Evolutionary conservation across 768 basidiomycete genomes (phyloP), one percentile per base, ranked within the genome.

Genomic region (Clathrus columnatus): DNA sequence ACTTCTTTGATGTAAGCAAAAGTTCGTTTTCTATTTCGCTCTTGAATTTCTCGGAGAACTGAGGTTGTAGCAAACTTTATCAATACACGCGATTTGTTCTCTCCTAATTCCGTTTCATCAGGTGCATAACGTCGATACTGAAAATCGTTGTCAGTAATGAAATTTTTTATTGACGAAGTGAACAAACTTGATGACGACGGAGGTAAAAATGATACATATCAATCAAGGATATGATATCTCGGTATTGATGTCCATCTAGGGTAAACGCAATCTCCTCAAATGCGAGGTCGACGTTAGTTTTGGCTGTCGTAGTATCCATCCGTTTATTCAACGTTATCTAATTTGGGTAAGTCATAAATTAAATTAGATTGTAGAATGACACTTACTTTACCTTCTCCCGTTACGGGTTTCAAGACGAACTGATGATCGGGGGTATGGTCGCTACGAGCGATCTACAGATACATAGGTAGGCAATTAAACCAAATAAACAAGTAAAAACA

Each of bases 191-290:
- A 59, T 81, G 82, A 62, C 84, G 84, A 51, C 96, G 82, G 46
- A 85, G 78, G 69, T 95, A 96, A 58, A 97, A 85, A 67, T 98
- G 95, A 69, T 95, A 96, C 80, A 97, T 92, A 67, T 98, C 94
- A 57, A 93, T 75, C 45, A 98, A 78, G 20, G 90, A 94, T 56
- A 98, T 91, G 21, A 80, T 82, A 68, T 98, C 92, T 51, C 91
- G 81, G 66, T 97, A 99, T 69, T 99, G 96, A 61, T 93, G 81
- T 59, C 91, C 84, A 66, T 99, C 95, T 48, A 99, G 72, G 20
- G 86, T 79, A 54, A 98, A 82, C 7, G 87, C 93, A 50, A 99
- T 93, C 68, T 97, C 91, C 61, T 96, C 84, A 67, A 98, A 97
- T 17, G 85, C 71, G 28, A 98, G 75, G 61, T 89, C 84, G 2